Conservation (phyloP, 2,329 filamentous ascomycete species). For the Calonectria crousiana region DNA sequence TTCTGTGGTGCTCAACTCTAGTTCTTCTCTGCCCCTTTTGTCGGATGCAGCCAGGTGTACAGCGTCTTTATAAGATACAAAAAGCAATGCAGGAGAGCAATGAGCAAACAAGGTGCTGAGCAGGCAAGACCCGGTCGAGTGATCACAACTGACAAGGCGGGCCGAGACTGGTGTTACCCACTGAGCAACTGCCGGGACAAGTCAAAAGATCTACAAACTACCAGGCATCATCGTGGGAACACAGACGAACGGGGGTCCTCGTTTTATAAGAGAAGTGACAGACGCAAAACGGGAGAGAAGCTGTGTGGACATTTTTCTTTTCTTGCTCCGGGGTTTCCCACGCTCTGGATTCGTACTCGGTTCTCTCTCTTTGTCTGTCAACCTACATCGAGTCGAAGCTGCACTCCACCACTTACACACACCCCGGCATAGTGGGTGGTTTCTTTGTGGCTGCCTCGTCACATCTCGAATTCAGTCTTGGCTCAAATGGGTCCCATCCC, state of each 20-base stretch:
- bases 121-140: not conserved
- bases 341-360: conserved; percentile 15
- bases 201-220: conserved; percentile 8
- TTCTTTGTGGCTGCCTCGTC: conserved; percentile 4
- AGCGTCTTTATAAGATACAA: not conserved
- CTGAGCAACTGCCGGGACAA: not conserved
- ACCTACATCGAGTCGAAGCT: conserved; percentile 5
- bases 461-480: conserved; percentile 1
- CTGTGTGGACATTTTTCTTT: not conserved
- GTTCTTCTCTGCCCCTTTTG: not conserved
- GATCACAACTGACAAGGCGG: not conserved
- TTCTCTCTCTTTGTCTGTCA: not conserved
- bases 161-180: conserved; percentile 6
- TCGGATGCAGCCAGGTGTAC: no score
- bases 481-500: not conserved
- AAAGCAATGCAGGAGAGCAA: not conserved
- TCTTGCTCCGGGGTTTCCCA: not conserved
- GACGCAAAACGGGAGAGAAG: not conserved
- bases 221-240: conserved; percentile 15
- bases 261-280: conserved; percentile 14
- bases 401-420: conserved; percentile 17
- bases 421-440: conserved; percentile 5
- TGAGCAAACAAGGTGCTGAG: not conserved
- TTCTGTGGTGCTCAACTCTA: not conserved
- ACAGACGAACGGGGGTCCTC: conserved; percentile 20